Evolutionary conservation across 352 stramenopile genomes (phyloP).

Genomic region (Phytopythium delawarense): DNA sequence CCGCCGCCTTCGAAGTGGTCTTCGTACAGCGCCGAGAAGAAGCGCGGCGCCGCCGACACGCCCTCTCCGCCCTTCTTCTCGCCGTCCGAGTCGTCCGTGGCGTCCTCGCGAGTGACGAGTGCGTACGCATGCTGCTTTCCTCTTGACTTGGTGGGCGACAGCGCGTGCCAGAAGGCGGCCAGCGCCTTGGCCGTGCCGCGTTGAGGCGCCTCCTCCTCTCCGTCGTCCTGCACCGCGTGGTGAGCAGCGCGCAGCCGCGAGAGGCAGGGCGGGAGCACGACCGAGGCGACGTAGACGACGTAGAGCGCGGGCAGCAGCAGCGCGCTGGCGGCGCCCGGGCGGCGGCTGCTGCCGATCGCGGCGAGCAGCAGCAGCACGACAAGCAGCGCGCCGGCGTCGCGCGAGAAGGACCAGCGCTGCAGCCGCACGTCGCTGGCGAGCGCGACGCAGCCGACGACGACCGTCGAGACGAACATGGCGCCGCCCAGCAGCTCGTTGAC

Average conservation of each 20-base stretch:
- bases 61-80: constrained; percentile 2
- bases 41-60: constrained; percentile 17
- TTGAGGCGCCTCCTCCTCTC: background rate
- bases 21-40: constrained; percentile 46
- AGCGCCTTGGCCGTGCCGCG: constrained; percentile 30
- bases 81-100: background rate
- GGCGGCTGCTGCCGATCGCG: constrained; percentile 20
- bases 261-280: constrained; percentile 53
- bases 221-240: background rate
- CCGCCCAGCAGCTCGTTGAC: constrained; percentile 94
- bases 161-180: constrained; percentile 74
- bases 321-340: constrained; percentile 20
- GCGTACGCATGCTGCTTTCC: constrained; percentile 25
- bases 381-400: constrained; percentile 56
- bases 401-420: constrained; percentile 58
- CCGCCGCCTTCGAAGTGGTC: constrained; percentile 59
- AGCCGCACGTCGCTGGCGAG: constrained; percentile 65
- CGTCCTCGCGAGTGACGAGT: constrained; percentile 38
- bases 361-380: constrained; percentile 45
- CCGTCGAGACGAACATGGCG: constrained; percentile 94
- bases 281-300: constrained; percentile 50
- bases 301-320: constrained; percentile 53
- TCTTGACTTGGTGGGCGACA: constrained; percentile 28
- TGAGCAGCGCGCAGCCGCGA: constrained; percentile 18
- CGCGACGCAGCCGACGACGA: constrained; percentile 89